Base-by-base conservation (phyloP, 192 early-diverging fungal genomes). In the Linnemannia hyalina region DNA sequence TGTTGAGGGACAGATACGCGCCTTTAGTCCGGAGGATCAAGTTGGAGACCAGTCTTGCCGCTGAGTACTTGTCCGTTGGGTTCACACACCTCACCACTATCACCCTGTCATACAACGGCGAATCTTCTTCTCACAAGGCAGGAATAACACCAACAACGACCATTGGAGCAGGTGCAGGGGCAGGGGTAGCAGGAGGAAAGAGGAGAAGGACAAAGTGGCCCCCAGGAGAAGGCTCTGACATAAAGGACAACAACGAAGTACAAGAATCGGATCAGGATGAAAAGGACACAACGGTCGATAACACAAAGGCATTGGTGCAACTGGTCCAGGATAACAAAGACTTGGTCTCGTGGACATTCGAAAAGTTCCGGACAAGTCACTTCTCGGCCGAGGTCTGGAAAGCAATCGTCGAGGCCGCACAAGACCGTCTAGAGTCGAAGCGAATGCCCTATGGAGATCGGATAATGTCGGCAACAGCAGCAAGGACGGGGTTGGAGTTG, bases 331-430 rank as follows among this genome's bases (percentile, higher is more conserved):
- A 65, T 10, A 65, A 65, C 60, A 32, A 35, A 32, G 60, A 65
- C 11, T 23, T 65, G 60, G 60, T 65, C 60, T 65, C 60, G 29
- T 65, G 60, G 60, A 65, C 60, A 29, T 65, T 65, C 23, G 60
- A 65, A 65, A 65, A 65, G 11, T 65, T 65, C 60, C 60, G 60
- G 11, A 32, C n/a, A 29, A 65, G 60, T 13, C 60, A 26, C 2
- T 13, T 65, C 9, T 32, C 60, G 29, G 26, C 60, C 29, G 29
- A 65, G 11, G 60, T 65, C 29, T 65, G 60, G 60, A 32, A 65
- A 29, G 60, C 60, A 32, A 65, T 65, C 23, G 60, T 65, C 29
- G 29, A 65, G 13, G 60, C 60, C 2, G 60, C 60, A 29, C 60
- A 65, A 13, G 60, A 32, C 4, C 60, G 60, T 65, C 29, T 65